These are phyloP conservation scores for Naumovozyma castellii DNA, from an alignment of 805 yeast genomes.

Conservation along the genomic window DNA sequence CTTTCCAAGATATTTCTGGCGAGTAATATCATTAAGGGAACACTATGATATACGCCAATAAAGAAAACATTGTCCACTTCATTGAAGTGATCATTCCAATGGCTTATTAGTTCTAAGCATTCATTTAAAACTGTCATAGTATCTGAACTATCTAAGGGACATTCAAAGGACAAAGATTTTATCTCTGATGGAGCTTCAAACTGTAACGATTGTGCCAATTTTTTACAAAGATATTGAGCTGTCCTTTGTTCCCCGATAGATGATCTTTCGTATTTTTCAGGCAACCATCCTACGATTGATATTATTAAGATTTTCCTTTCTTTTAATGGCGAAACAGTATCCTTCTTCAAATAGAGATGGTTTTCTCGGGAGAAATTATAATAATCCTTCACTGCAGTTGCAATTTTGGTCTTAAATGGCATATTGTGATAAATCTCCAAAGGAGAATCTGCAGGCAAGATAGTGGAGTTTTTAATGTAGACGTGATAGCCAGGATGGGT, in stretches of 20 bases:
- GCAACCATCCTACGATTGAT: constrained; percentile 26
- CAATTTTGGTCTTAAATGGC: constrained; percentile 29
- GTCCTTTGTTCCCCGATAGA: constrained; percentile 23
- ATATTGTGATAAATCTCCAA: constrained; percentile 24
- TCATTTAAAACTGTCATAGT: constrained; percentile 33
- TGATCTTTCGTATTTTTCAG: constrained; percentile 25
- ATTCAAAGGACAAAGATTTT: constrained; percentile 28
- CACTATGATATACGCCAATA: constrained; percentile 45
- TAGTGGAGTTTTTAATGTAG: constrained; percentile 20
- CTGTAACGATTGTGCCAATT: constrained; percentile 24
- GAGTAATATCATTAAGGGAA: constrained; percentile 40
- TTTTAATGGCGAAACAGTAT: neutral
- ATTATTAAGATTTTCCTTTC: constrained; percentile 23
- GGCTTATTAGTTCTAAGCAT: constrained; percentile 36
- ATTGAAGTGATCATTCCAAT: constrained; percentile 41
- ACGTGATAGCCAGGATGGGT: constrained; percentile 15
- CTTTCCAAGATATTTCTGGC: constrained; percentile 37
- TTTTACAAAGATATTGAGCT: constrained; percentile 22
- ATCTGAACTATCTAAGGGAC: constrained; percentile 25
- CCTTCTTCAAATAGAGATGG: constrained; percentile 30
- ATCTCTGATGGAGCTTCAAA: constrained; percentile 19
- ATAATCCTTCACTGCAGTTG: constrained; percentile 30
- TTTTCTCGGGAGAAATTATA: constrained; percentile 31
- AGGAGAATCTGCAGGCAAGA: constrained; percentile 26
- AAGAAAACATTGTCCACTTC: constrained; percentile 42